phyloP scores from a whole-genome alignment of 2,329 filamentous ascomycete species.

The Orbilia quercus region DNA sequence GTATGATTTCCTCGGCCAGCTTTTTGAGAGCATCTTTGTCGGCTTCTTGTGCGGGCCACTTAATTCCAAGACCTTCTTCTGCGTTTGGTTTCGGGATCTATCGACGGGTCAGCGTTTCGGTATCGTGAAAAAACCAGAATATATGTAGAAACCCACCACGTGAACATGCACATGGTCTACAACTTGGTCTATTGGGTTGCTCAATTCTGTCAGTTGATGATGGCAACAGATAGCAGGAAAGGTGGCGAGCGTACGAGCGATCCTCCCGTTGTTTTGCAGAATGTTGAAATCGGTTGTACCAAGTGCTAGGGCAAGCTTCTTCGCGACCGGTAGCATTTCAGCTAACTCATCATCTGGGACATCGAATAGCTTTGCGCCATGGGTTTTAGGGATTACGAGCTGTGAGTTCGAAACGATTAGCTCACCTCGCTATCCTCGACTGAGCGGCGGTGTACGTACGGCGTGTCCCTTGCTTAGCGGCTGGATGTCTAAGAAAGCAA shows the following conservation, averaged over 20 bases:
- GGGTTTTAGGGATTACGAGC: slow-evolving; percentile 96
- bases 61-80: slow-evolving; percentile 79
- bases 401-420: slow-evolving; percentile 79
- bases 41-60: slow-evolving; percentile 79
- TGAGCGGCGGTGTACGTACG: slow-evolving; percentile 67
- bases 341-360: slow-evolving; percentile 88
- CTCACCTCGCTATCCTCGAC: no score
- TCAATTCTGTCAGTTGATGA: slow-evolving; percentile 1
- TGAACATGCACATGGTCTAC: slow-evolving; percentile 83
- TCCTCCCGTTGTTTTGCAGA: slow-evolving; percentile 91
- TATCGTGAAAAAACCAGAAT: background rate
- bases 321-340: slow-evolving; percentile 87
- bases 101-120: background rate
- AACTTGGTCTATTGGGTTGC: slow-evolving; percentile 30
- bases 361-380: slow-evolving; percentile 89
- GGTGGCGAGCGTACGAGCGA: slow-evolving; percentile 77
- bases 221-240: background rate
- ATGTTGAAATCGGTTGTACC: slow-evolving; percentile 88
- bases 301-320: slow-evolving; percentile 82
- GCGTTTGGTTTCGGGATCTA: slow-evolving; percentile 94
- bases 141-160: slow-evolving; percentile 71
- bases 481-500: slow-evolving; percentile 96
- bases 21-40: slow-evolving; percentile 87
- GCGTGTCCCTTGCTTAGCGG: slow-evolving; percentile 89
- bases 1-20: slow-evolving; percentile 83